A percentile compares a stretch with the other conserved stretches of the same genome.
Conservation (phyloP, 495 filamentous ascomycete species). For the Hypoxylon fuscum region DNA sequence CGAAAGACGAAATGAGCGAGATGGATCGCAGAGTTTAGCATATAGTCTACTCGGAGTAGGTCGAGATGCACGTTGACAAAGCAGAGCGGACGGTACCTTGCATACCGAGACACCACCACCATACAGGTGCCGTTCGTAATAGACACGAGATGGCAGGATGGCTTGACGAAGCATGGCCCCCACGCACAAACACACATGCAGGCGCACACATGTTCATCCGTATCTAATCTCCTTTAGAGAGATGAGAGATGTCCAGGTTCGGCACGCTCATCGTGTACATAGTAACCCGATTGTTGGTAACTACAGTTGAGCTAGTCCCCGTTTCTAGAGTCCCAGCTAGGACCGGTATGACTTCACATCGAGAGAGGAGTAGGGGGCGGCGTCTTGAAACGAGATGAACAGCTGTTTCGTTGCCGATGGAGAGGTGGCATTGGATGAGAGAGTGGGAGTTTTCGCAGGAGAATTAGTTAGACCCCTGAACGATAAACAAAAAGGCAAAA, state of each 20-base stretch:
- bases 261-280: conserved; percentile 5
- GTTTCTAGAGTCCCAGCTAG: no score
- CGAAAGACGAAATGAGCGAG: background rate
- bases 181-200: conserved; percentile 16
- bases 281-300: conserved; percentile 3
- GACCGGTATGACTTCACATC: conserved; percentile 4
- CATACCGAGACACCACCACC: conserved; percentile 26
- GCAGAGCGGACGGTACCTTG: conserved; percentile 39
- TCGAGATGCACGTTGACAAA: conserved; percentile 12
- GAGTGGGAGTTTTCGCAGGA: conserved; percentile 1
- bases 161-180: conserved; percentile 22
- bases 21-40: background rate
- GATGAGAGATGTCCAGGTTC: conserved; percentile 2
- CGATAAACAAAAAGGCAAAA: conserved; percentile 3
- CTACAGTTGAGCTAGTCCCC: background rate
- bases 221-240: conserved; percentile 1
- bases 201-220: background rate
- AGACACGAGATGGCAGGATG: conserved; percentile 1
- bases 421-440: conserved; percentile 36
- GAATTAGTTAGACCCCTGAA: conserved; percentile 19
- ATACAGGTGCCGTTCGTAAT: conserved; percentile 4
- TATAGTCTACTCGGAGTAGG: conserved; percentile 5
- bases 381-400: conserved; percentile 28
- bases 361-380: conserved; percentile 10
- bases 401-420: conserved; percentile 24